phyloP scores from a whole-genome alignment of 176 grass and related monocot genomes.

The Panicum miliaceum region DNA sequence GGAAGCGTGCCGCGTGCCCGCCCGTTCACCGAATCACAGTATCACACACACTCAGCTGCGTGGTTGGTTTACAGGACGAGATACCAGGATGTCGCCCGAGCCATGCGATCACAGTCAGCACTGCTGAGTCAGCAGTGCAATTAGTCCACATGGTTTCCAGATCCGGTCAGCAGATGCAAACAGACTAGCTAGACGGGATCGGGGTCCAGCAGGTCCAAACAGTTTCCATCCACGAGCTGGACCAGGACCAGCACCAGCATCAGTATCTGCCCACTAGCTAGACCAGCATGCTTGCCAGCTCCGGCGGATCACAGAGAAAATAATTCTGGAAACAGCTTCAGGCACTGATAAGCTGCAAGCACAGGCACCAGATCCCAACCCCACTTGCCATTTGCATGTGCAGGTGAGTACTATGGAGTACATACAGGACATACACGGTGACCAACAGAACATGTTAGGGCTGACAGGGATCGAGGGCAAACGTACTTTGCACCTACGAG shows the following conservation, averaged over 20 bases:
- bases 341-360: background rate
- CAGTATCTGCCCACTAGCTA: background rate
- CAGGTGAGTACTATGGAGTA: background rate
- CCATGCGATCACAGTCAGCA: background rate
- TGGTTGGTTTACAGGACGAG: background rate
- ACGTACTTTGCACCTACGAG: background rate
- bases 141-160: conserved; percentile 27
- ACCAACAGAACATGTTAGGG: background rate
- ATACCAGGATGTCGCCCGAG: background rate
- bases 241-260: conserved; percentile 11
- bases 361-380: background rate
- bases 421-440: background rate
- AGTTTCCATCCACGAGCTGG: conserved; percentile 23
- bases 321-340: conserved; percentile 2
- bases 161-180: conserved; percentile 39
- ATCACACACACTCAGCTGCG: no score
- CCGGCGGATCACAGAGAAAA: background rate
- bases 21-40: no score
- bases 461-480: background rate
- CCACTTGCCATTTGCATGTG: conserved; percentile 39
- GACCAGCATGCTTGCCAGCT: conserved; percentile 45
- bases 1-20: background rate
- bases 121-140: background rate
- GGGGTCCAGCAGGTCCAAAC: background rate
- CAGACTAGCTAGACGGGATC: conserved; percentile 37